Evolutionary conservation across 805 yeast species (phyloP).

Genomic region (Spathaspora gorwiae): DNA sequence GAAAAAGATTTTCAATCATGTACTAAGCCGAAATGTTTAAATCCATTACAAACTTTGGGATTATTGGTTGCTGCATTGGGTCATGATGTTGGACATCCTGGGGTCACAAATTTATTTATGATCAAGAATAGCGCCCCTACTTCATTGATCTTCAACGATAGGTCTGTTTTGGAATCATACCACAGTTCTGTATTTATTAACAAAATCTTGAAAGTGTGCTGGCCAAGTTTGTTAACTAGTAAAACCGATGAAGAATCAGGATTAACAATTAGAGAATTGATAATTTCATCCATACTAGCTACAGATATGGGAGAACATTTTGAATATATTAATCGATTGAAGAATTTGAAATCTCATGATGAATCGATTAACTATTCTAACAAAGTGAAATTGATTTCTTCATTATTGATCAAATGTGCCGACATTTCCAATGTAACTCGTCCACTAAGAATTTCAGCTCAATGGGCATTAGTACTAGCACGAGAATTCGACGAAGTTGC

Average conservation of each 20-base stretch:
- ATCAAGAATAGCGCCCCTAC: conserved; percentile 57
- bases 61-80: conserved; percentile 81
- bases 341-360: conserved; percentile 15
- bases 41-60: conserved; percentile 47
- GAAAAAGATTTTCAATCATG: not conserved
- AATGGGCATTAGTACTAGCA: conserved; percentile 82
- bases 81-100: conserved; percentile 96
- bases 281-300: conserved; percentile 36
- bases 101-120: conserved; percentile 79
- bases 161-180: conserved; percentile 76
- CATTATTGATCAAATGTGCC: conserved; percentile 84
- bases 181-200: conserved; percentile 64
- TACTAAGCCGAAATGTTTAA: conserved; percentile 14
- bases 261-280: conserved; percentile 22
- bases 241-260: conserved; percentile 13
- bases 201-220: conserved; percentile 27
- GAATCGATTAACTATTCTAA: conserved; percentile 10
- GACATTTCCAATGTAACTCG: conserved; percentile 93
- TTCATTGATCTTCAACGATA: conserved; percentile 54
- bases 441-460: conserved; percentile 66
- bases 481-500: conserved; percentile 72
- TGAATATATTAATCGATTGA: conserved; percentile 57
- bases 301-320: conserved; percentile 94
- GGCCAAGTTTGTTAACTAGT: conserved; percentile 31
- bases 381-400: conserved; percentile 45